phyloP scores from a whole-genome alignment of 495 filamentous ascomycete genomes.

The Neurospora pannonica region DNA sequence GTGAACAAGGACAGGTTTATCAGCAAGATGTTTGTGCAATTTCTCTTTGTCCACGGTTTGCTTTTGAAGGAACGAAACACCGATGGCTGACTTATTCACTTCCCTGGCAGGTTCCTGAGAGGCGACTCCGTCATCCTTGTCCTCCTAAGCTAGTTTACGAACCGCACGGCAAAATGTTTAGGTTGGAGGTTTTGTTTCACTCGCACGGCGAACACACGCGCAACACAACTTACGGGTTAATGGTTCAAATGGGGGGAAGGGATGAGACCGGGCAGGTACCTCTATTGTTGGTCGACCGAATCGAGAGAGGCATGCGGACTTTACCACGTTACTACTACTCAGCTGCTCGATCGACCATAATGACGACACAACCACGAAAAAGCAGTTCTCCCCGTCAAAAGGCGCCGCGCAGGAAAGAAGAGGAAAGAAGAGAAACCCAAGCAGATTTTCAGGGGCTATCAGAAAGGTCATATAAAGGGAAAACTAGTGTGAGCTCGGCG shows the following conservation, averaged over 20 bases:
- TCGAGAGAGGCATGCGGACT: neutral
- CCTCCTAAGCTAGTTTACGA: conserved; percentile 57
- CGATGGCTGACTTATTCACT: conserved; percentile 12
- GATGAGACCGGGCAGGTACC: neutral
- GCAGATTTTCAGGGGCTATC: neutral
- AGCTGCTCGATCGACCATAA: neutral
- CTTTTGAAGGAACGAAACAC: neutral
- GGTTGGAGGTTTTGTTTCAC: neutral
- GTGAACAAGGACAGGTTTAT: conserved; percentile 98
- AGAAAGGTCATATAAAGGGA: neutral
- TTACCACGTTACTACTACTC: neutral
- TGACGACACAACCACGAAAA: neutral
- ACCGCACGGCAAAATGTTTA: neutral
- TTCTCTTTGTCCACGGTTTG: neutral
- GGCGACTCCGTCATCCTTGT: conserved; percentile 94
- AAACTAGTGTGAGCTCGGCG: neutral
- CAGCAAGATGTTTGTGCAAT: conserved; percentile 77
- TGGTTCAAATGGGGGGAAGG: neutral
- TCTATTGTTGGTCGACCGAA: neutral
- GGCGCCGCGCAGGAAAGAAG: neutral
- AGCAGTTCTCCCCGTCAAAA: neutral
- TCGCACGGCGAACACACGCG: neutral
- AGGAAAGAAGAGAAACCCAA: neutral
- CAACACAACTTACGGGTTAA: neutral
- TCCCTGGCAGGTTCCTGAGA: conserved; percentile 65